Base-by-base conservation (phyloP, 257 asterid species). In the Phtheirospermum japonicum region DNA sequence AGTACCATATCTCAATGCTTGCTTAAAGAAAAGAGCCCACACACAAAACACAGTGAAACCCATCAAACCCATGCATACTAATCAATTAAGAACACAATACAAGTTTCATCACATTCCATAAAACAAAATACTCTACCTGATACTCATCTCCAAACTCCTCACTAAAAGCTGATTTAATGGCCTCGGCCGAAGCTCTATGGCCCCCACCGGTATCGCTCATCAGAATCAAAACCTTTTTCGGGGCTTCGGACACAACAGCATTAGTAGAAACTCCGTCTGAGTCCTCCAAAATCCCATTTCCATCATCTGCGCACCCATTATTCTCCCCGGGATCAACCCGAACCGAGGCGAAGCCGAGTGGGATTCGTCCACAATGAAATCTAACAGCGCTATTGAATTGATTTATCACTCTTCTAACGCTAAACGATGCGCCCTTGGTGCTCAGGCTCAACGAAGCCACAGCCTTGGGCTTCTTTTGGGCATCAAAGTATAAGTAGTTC, bases 171-270 rank as follows among this genome's bases (percentile, higher is more conserved):
- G 95, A 80, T 79, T 69, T 93, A 73, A 93, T 93, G 52, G 99
- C 99, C 84, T 93, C 99, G 2, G 99, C 99, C 14, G 99, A 93
- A 57, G 99, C 99, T 81, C 99, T 75, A 63, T 93, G 99, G 39
- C 99, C 99, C 12, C 99, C 99, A 46, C 97, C 99, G 10, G 99
- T 93, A 67, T 93, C 97, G 64, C 99, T 93, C 99, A 89, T 93
- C 89, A 93, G 76, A 20, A 89, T 93, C 71, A 93, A 71, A 45
- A 93, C 92, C 32, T 85, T 93, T 20, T 87, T 93, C 9, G 95
- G 89, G 58, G 56, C 56, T 50, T 69, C 78, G 10, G 82, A 46
- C 40, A 11, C 71, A 26, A 37, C 82, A 12, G 69, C 85, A 79
- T 74, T 79, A 9, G 26, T 62, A 2, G 82, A 61, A 64, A 57